Evolutionary conservation across 2,329 filamentous ascomycete species (phyloP).

Genomic region (Hypoxylon sp.): DNA sequence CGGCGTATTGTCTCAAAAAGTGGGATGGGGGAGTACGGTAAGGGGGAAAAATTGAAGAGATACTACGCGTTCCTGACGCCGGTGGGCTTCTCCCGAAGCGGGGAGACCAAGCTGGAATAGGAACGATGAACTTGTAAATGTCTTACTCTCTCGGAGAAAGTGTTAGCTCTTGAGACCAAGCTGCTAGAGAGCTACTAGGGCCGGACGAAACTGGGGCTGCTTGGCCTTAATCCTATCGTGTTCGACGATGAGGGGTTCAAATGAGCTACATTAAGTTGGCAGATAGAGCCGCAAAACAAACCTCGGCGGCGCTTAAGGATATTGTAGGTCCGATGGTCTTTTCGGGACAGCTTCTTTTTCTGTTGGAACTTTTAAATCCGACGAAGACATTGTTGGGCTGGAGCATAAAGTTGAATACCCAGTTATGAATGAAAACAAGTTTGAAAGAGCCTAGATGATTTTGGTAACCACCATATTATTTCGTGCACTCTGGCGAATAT

Average conservation of each 20-base stretch:
- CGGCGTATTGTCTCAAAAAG: constrained; percentile 1
- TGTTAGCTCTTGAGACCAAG: too few relatives aligned
- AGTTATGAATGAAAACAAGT: too few relatives aligned
- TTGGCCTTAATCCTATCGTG: constrained; percentile 17
- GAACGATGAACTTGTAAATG: constrained; percentile 14
- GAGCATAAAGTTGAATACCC: constrained; percentile 2
- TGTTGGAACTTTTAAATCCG: constrained; percentile 2
- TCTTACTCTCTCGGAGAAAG: constrained; percentile 3
- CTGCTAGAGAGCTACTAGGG: too few relatives aligned
- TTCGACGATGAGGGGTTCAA: constrained; percentile 6
- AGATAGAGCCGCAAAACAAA: constrained; percentile 28
- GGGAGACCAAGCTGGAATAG: constrained; percentile 2
- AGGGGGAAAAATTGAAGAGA: constrained; percentile 1
- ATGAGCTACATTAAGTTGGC: background rate
- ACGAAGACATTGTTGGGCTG: background rate
- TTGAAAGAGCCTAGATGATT: too few relatives aligned
- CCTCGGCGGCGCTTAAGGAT: constrained; percentile 16
- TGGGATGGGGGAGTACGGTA: background rate
- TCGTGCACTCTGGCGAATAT: background rate
- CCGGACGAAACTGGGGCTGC: constrained; percentile 25
- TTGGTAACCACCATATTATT: background rate
- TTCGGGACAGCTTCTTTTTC: constrained; percentile 9
- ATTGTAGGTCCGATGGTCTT: constrained; percentile 8
- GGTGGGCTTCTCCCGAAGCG: constrained; percentile 15
- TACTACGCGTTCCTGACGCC: constrained; percentile 27